Evolutionary conservation across 2,329 filamentous ascomycete genomes (phyloP).

Genomic region (Phialemoniopsis sp.): DNA sequence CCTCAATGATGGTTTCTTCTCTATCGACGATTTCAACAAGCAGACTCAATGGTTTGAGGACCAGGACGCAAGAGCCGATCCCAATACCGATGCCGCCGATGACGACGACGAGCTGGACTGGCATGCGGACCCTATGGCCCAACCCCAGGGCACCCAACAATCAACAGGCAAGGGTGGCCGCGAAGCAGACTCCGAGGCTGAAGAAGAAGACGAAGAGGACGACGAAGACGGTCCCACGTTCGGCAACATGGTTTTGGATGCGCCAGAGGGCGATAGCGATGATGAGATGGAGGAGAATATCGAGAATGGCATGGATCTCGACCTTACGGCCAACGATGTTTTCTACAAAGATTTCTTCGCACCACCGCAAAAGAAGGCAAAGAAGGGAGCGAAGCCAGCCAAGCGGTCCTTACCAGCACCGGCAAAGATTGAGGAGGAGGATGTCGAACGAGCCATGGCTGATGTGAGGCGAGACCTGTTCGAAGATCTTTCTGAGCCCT

Average conservation of each 20-base stretch:
- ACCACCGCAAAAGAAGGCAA: constrained; percentile 71
- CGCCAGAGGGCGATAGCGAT: constrained; percentile 63
- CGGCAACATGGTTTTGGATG: constrained; percentile 71
- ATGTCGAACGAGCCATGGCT: constrained; percentile 76
- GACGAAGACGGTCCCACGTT: constrained; percentile 82
- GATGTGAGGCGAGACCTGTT: constrained; percentile 89
- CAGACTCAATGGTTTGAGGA: constrained; percentile 87
- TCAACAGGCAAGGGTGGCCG: too few species aligned
- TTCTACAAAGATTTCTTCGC: constrained; percentile 94
- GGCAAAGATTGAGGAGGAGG: constrained; percentile 50
- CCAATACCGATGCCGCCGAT: constrained; percentile 67
- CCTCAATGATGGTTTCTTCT: constrained; percentile 97
- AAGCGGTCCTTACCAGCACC: constrained; percentile 36
- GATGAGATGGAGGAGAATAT: constrained; percentile 58
- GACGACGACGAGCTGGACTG: constrained; percentile 89
- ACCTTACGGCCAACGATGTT: constrained; percentile 77
- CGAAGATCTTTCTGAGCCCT: constrained; percentile 66
- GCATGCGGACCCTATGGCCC: constrained; percentile 68
- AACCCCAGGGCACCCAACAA: too few species aligned
- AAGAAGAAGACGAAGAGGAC: constrained; percentile 50
- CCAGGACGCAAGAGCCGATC: constrained; percentile 74
- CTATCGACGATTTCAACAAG: constrained; percentile 94
- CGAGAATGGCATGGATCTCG: constrained; percentile 50
- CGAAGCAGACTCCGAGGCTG: constrained; percentile 18
- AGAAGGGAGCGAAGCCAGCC: constrained; percentile 38